phyloP scores from a whole-genome alignment of 768 basidiomycete species.

The Hygrocybe coccinea region DNA sequence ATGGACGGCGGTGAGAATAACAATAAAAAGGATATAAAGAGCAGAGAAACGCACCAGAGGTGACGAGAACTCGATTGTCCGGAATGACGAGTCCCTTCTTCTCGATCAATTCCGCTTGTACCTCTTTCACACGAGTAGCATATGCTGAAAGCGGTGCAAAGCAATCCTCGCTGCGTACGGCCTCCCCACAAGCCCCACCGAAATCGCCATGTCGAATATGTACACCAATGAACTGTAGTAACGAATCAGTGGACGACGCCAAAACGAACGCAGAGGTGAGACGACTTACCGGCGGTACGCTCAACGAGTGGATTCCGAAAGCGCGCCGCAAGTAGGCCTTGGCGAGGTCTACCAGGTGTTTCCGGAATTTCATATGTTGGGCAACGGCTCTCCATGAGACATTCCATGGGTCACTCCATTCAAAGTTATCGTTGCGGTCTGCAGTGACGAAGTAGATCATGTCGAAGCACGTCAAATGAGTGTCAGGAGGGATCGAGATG shows the following conservation, averaged over 20 bases:
- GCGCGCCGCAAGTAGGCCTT: slow-evolving; percentile 39
- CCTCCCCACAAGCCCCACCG: slow-evolving; percentile 27
- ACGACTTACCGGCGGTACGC: slow-evolving; percentile 38
- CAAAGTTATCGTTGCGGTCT: slow-evolving; percentile 31
- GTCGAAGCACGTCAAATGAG: slow-evolving; percentile 48
- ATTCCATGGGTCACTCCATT: slow-evolving; percentile 13
- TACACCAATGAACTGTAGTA: slow-evolving; percentile 38
- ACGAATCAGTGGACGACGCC: neutral
- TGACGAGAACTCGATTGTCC: slow-evolving; percentile 35
- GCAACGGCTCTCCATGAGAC: slow-evolving; percentile 60
- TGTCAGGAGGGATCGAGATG: slow-evolving; percentile 46
- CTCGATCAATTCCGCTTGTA: slow-evolving; percentile 31
- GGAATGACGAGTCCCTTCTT: slow-evolving; percentile 28
- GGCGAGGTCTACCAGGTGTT: slow-evolving; percentile 38
- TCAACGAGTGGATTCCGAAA: slow-evolving; percentile 30
- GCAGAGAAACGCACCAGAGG: slow-evolving; percentile 30
- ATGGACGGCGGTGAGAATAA: neutral
- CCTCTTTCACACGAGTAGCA: slow-evolving; percentile 32
- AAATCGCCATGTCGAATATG: slow-evolving; percentile 49
- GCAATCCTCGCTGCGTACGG: slow-evolving; percentile 29
- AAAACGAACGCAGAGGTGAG: no score
- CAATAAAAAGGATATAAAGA: neutral
- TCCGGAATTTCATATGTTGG: slow-evolving; percentile 46
- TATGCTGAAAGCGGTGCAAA: slow-evolving; percentile 38
- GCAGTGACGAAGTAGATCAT: slow-evolving; percentile 48